Percentiles rank a stretch among this genome's conserved stretches.
These are phyloP conservation scores for Podaxis sp. DNA, from an alignment of 768 basidiomycete species.

Conservation along the genomic window DNA sequence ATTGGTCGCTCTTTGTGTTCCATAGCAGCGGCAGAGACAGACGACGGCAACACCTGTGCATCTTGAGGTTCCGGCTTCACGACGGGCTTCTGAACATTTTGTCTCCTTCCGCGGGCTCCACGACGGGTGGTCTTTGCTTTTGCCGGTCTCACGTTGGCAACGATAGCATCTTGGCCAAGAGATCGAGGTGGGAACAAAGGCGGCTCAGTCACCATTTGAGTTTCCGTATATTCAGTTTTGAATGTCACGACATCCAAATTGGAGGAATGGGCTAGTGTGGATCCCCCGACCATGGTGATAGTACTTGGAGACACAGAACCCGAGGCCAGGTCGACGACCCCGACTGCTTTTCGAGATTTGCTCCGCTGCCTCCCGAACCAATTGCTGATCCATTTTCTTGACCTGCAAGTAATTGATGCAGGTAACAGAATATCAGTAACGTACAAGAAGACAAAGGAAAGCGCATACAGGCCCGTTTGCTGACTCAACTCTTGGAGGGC, in stretches of 20 bases:
- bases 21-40: background rate
- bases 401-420: constrained; percentile 17
- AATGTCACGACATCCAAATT: background rate
- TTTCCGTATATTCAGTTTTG: constrained; percentile 1
- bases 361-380: constrained; percentile 31
- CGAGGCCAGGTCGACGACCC: constrained; percentile 16
- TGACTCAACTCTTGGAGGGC: constrained; percentile 25
- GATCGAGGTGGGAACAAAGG: background rate
- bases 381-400: constrained; percentile 32
- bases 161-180: background rate
- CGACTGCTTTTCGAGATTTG: constrained; percentile 22
- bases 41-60: background rate
- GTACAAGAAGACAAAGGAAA: background rate
- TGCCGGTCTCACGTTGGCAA: background rate
- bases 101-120: background rate
- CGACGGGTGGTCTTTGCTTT: background rate
- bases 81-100: background rate
- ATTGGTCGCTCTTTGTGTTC: background rate
- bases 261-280: background rate
- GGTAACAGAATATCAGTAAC: background rate
- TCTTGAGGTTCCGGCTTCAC: constrained; percentile 6
- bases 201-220: background rate
- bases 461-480: constrained; percentile 33
- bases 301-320: constrained; percentile 17
- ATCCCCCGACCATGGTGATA: background rate